Base-by-base conservation (phyloP, 192 early-diverging fungal genomes). In the Paraglomus occultum region DNA sequence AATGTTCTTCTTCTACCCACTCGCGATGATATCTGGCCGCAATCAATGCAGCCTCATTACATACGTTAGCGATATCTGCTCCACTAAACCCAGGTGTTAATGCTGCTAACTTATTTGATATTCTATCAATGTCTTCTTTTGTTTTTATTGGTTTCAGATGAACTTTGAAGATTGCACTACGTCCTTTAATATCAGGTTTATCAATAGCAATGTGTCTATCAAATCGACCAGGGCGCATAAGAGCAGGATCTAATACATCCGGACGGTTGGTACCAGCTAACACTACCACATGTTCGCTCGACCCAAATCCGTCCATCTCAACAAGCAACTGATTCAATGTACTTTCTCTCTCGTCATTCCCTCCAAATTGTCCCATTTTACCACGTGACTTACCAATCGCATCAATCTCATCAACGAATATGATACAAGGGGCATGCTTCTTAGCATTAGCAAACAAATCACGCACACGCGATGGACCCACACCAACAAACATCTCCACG, bases 401-500 rank as follows among this genome's bases (percentile, higher is more conserved):
- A 80, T 99, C 97, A 71, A 99, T 99, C 82, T 99, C 97, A 67
- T 99, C 97, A 22, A 99, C 95, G 83, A 99, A 99, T 73, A 99
- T 95, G 63, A 99, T 99, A 83, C 95, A 97, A 10, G 97, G 97
- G 11, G 94, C 85, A 71, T 95, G 87, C 83, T 98, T 98, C 82
- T 96, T 97, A 67, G 97, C 97, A 47, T 85, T 98, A 14, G 94
- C 88, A 82, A 99, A 99, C 68, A 99, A 75, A 73, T 99, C 97
- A 44, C 97, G 89, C 4, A 99, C 96, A 40, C 97, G 89, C 22
- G 85, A 86, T 44, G 85, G 92, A 20, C 97, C 97, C 20, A 99
- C 97, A 74, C 97, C 97, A 22, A 99, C 97, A 93, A 99, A 99
- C 97, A 99, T 99, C 77, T 99, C 97, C 38, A 98, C 92, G 73